These are phyloP conservation scores for Hypoxylon subgilvum DNA, from an alignment of 495 filamentous ascomycete species.

Conservation along the genomic window DNA sequence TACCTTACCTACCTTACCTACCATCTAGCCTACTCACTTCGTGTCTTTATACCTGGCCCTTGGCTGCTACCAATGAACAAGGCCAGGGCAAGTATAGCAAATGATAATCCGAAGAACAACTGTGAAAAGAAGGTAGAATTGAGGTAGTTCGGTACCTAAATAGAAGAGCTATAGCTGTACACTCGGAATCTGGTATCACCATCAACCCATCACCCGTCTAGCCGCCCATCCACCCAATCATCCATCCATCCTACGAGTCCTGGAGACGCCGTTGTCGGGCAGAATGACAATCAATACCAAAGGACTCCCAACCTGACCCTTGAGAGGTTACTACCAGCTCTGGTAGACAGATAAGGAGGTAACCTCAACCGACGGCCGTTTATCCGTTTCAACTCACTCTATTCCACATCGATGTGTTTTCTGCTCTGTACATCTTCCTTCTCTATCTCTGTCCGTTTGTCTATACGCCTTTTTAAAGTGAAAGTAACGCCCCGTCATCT, in stretches of 20 bases:
- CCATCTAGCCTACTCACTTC: too few relatives aligned
- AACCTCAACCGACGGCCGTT: too few relatives aligned
- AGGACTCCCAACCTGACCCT: conserved; percentile 4
- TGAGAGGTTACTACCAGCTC: too few relatives aligned
- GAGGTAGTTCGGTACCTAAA: too few relatives aligned
- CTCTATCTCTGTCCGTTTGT: too few relatives aligned
- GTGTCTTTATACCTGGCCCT: too few relatives aligned
- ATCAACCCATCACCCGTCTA: conserved; percentile 25
- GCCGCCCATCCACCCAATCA: conserved; percentile 9
- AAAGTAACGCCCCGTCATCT: neutral
- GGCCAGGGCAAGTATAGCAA: too few relatives aligned
- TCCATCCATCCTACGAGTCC: neutral
- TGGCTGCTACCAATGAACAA: too few relatives aligned
- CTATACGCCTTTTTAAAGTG: neutral
- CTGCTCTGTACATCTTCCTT: neutral
- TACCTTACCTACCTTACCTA: too few relatives aligned
- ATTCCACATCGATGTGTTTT: too few relatives aligned
- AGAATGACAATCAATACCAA: conserved; percentile 4
- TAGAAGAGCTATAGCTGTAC: too few relatives aligned
- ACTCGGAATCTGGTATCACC: conserved; percentile 7
- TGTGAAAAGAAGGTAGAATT: neutral
- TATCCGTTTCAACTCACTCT: neutral
- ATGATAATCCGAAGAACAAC: too few relatives aligned
- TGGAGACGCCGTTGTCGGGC: neutral
- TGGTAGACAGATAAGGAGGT: neutral